These are phyloP conservation scores for Ustilago nuda DNA, from an alignment of 1,284 basidiomycete species.

Conservation along the genomic window DNA sequence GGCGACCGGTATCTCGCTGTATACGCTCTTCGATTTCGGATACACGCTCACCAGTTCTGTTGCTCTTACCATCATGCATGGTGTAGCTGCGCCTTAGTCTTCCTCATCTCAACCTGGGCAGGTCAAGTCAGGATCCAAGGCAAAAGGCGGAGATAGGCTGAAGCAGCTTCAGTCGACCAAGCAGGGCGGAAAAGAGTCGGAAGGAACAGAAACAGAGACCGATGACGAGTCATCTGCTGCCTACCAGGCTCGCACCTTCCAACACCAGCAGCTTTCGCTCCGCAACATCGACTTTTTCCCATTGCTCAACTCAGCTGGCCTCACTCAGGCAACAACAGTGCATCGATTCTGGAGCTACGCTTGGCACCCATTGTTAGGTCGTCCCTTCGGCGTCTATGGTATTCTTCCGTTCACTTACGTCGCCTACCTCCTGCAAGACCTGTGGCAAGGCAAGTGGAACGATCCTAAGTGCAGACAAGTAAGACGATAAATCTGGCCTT, in stretches of 20 bases:
- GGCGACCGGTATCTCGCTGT: slow-evolving; percentile 50
- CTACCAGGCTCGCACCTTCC: slow-evolving; percentile 11
- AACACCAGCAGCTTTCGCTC: slow-evolving; percentile 37
- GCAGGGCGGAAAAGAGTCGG: slow-evolving; percentile 19
- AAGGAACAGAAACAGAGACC: slow-evolving; percentile 37
- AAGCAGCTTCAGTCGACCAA: slow-evolving; percentile 10
- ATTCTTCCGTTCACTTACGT: slow-evolving; percentile 45
- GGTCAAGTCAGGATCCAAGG: background rate
- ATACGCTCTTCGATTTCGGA: slow-evolving; percentile 55
- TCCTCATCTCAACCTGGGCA: background rate
- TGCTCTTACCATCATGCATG: slow-evolving; percentile 44
- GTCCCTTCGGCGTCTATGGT: slow-evolving; percentile 51
- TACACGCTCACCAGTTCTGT: slow-evolving; percentile 52
- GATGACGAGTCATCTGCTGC: slow-evolving; percentile 34
- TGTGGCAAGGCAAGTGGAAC: slow-evolving; percentile 36
- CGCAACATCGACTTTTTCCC: slow-evolving; percentile 60
- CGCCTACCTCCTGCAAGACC: slow-evolving; percentile 38
- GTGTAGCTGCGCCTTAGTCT: slow-evolving; percentile 9
- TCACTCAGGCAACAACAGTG: slow-evolving; percentile 43
- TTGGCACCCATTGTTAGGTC: slow-evolving; percentile 53
- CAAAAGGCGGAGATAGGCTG: slow-evolving; percentile 6
- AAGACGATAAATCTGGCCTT: slow-evolving; percentile 38
- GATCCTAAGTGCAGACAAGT: slow-evolving; percentile 36
- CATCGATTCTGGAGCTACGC: slow-evolving; percentile 49
- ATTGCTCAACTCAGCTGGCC: slow-evolving; percentile 46